Evolutionary conservation across 805 yeast species (phyloP).

Genomic region (Phaffomyces antillensis): DNA sequence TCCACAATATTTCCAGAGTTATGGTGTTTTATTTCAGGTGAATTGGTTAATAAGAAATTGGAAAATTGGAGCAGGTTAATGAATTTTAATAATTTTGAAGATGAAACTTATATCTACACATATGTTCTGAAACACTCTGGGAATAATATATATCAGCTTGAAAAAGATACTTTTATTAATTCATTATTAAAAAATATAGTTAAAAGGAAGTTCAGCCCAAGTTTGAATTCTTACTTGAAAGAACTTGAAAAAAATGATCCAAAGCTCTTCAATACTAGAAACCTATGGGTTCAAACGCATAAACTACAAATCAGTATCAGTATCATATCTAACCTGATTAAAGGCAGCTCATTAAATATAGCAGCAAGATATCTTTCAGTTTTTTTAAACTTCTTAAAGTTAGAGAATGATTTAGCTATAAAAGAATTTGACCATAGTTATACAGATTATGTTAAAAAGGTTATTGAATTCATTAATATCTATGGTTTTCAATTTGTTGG

Average conservation of each 20-base stretch:
- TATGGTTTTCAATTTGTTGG: conserved; percentile 13
- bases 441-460: conserved; percentile 9
- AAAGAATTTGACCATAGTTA: conserved; percentile 5
- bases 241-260: conserved; percentile 16
- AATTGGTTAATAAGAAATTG: conserved; percentile 10
- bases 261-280: conserved; percentile 6
- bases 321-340: conserved; percentile 13
- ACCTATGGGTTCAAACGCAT: conserved; percentile 14
- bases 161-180: conserved; percentile 11
- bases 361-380: conserved; percentile 13
- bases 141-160: conserved; percentile 8
- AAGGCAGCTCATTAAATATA: conserved; percentile 4
- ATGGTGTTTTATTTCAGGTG: conserved; percentile 18
- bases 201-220: conserved; percentile 6
- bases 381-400: conserved; percentile 10
- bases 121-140: conserved; percentile 18
- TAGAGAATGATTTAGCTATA: conserved; percentile 8
- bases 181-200: conserved; percentile 14
- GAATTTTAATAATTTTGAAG: conserved; percentile 15
- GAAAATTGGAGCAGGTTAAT: conserved; percentile 21
- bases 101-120: conserved; percentile 16
- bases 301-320: conserved; percentile 14
- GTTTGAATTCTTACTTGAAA: conserved; percentile 14
- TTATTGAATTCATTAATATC: conserved; percentile 13
- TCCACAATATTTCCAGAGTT: conserved; percentile 14